A percentile compares a stretch with the other conserved stretches of the same genome.
phyloP scores from a whole-genome alignment of 164 flowering plant genomes.

The Umbellularia californica region DNA sequence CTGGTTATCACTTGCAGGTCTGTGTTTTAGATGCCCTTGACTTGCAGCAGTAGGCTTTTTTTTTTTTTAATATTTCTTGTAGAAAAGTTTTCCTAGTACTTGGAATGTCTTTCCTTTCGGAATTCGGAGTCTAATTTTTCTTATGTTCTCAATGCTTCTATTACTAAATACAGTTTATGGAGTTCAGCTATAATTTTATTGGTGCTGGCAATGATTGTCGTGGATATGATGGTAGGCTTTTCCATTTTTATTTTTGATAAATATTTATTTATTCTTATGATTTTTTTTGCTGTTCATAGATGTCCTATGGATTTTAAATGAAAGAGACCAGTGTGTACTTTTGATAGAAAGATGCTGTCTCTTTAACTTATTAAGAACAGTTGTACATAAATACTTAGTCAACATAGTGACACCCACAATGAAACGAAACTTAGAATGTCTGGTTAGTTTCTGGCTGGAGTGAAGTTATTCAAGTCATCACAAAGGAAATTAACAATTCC shows the following conservation, averaged over 20 bases:
- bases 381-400: too few species aligned
- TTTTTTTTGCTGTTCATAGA: background rate
- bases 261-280: background rate
- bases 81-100: background rate
- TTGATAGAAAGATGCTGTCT: too few species aligned
- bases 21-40: constrained; percentile 20
- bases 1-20: constrained; percentile 87
- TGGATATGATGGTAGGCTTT: constrained; percentile 76
- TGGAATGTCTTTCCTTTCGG: background rate
- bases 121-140: background rate
- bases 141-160: background rate
- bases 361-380: too few species aligned
- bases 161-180: constrained; percentile 61
- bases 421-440: too few species aligned
- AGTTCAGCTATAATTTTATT: constrained; percentile 82
- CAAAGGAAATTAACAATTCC: too few species aligned
- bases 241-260: background rate
- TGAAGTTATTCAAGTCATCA: too few species aligned
- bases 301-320: background rate
- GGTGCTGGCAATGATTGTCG: constrained; percentile 80
- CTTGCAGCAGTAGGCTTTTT: background rate
- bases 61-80: background rate
- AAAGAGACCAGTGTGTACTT: background rate
- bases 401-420: too few species aligned
- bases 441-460: too few species aligned